Evolutionary conservation across 2,329 filamentous ascomycete genomes (phyloP).

Genomic region (Thermothelomyces thermophilus): DNA sequence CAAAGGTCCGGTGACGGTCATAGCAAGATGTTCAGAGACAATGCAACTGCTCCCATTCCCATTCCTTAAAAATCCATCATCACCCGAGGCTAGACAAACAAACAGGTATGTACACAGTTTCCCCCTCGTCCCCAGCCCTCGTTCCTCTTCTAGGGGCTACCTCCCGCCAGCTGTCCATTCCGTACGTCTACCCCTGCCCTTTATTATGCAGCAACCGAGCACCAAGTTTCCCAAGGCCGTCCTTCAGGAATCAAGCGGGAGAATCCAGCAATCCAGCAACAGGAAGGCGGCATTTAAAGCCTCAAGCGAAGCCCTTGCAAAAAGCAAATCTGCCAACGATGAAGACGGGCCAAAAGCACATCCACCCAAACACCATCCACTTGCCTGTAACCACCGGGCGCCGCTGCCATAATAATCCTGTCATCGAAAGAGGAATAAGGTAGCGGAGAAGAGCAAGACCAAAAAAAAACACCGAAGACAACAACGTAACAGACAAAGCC

Average conservation of each 20-base stretch:
- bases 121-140: background rate
- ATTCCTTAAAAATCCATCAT: constrained; percentile 16
- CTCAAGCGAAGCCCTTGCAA: constrained; percentile 10
- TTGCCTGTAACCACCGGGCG: constrained; percentile 18
- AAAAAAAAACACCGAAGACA: constrained; percentile 9
- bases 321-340: constrained; percentile 9
- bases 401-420: constrained; percentile 20
- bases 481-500: constrained; percentile 17
- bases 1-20: no score
- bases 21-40: background rate
- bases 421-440: constrained; percentile 7
- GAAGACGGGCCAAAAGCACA: constrained; percentile 8
- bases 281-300: constrained; percentile 11
- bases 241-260: background rate
- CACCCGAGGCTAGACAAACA: constrained; percentile 13
- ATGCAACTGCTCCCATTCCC: constrained; percentile 22
- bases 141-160: background rate
- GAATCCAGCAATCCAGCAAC: constrained; percentile 8
- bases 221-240: background rate
- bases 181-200: constrained; percentile 5
- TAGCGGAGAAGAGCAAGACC: constrained; percentile 5
- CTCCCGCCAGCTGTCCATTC: constrained; percentile 3
- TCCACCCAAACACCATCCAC: constrained; percentile 13
- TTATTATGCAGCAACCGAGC: constrained; percentile 16
- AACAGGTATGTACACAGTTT: constrained; percentile 17